A percentile compares a stretch with the other conserved stretches of the same genome.
Conservation (phyloP, 495 filamentous ascomycete genomes). For the Aspergillus sparsus region DNA sequence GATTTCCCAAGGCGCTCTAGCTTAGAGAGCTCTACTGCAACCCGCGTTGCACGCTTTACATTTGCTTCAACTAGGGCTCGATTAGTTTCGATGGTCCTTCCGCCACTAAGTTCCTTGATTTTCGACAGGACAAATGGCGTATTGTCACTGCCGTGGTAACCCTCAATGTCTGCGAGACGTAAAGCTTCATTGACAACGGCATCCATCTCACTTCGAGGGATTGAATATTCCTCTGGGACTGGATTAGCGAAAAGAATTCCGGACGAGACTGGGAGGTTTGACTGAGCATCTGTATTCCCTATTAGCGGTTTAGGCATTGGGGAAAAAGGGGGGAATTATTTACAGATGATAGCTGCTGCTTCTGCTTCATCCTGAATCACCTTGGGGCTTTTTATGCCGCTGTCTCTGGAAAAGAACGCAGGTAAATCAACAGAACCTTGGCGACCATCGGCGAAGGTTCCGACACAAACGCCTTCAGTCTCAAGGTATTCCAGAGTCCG, state of each 20-base stretch:
- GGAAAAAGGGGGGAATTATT: slow-evolving; percentile 28
- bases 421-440: slow-evolving; percentile 74
- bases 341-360: slow-evolving; percentile 83
- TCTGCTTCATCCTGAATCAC: slow-evolving; percentile 72
- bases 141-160: slow-evolving; percentile 72
- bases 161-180: slow-evolving; percentile 65
- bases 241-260: slow-evolving; percentile 89
- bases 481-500: slow-evolving; percentile 92
- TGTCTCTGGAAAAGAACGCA: slow-evolving; percentile 86
- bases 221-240: slow-evolving; percentile 67
- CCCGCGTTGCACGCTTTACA: slow-evolving; percentile 72
- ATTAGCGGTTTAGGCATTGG: slow-evolving; percentile 1
- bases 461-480: slow-evolving; percentile 84
- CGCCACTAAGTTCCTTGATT: slow-evolving; percentile 78
- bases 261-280: slow-evolving; percentile 63
- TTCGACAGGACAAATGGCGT: slow-evolving; percentile 84
- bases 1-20: slow-evolving; percentile 48
- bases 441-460: slow-evolving; percentile 82
- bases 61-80: slow-evolving; percentile 76
- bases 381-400: slow-evolving; percentile 74
- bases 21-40: slow-evolving; percentile 74
- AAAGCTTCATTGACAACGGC: slow-evolving; percentile 71
- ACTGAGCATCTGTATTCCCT: slow-evolving; percentile 56
- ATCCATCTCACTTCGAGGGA: slow-evolving; percentile 74
- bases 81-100: slow-evolving; percentile 73